Base-by-base conservation (phyloP, 495 filamentous ascomycete genomes). In the Penicillium flavigenum region DNA sequence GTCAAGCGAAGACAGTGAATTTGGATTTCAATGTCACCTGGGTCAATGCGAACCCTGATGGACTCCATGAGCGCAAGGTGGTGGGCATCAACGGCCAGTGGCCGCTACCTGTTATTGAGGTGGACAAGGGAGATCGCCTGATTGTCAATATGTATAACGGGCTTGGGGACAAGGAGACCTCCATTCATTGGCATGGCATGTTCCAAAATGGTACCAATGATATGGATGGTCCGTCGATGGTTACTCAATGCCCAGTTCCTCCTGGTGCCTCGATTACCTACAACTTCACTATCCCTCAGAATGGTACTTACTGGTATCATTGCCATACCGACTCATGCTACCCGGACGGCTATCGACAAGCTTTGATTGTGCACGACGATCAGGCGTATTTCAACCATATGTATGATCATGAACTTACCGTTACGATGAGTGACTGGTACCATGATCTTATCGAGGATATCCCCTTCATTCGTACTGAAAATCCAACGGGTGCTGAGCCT, bases 1-100 rank as follows among this genome's bases (percentile, higher is more conserved):
- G 26, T 60, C 69, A 62, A 47, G 83, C 85, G 46, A 86, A 82
- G 36, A 88, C 83, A 3, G 82, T 91, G 52, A 85, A 79, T 24
- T 88, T 90, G 66, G 79, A 96, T 69, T 95, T 88, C 74, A 87
- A 88, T 64, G 80, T 93, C 57, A 80, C 81, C 29, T 95, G 92
- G 91, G 85, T 91, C 6, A 85, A 76, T 27, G 84, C 87, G 9
- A 93, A 91, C 65, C 91, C 91, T 4, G 91, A 96, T 72, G 88
- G 86, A 16, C 66, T 81, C 39, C 72, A 76, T 20, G 78, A 83
- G 1, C 80, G 90, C 12, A 81, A 82, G 39, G 83, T 83, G 5
- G 91, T 95, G 64, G 88, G 88, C 43, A 89, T 94, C 77, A 95
- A 95, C 65, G 83, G 81, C 1, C 74, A 90, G 78, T 94, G 88